These are phyloP conservation scores for Botrytis galanthina DNA, from an alignment of 2,329 filamentous ascomycete species.

Conservation along the genomic window DNA sequence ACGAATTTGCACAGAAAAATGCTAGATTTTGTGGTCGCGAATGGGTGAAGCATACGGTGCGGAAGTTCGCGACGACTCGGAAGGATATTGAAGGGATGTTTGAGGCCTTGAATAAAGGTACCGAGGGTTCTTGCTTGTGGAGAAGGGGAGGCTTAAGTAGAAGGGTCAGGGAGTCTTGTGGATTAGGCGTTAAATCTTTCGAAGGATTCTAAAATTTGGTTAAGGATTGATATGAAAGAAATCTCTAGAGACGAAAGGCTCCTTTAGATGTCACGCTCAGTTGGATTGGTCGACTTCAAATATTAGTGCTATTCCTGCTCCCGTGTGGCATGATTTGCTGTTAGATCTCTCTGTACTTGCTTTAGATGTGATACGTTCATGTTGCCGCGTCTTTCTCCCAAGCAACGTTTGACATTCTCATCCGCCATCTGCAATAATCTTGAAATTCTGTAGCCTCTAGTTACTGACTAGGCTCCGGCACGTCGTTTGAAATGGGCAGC, in stretches of 20 bases:
- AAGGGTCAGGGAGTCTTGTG: background rate
- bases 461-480: background rate
- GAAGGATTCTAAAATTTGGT: background rate
- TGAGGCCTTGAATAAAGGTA: rapidly evolving
- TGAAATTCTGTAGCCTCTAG: background rate
- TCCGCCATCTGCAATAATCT: background rate
- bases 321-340: background rate
- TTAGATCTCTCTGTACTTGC: background rate
- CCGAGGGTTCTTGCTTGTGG: background rate
- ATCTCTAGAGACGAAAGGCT: background rate
- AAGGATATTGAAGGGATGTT: rapidly evolving
- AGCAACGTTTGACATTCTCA: background rate
- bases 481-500: background rate
- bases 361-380: rapidly evolving
- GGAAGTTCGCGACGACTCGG: background rate
- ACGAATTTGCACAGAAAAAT: background rate
- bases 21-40: background rate
- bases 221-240: background rate
- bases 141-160: background rate
- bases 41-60: rapidly evolving
- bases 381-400: rapidly evolving
- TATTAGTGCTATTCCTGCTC: background rate
- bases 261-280: too few species aligned
- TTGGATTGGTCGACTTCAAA: too few species aligned
- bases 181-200: background rate